A percentile compares a stretch with the other conserved stretches of the same genome.
Conservation (phyloP, 1,139 yeast genomes). For the Suhomyces choctaworum region DNA sequence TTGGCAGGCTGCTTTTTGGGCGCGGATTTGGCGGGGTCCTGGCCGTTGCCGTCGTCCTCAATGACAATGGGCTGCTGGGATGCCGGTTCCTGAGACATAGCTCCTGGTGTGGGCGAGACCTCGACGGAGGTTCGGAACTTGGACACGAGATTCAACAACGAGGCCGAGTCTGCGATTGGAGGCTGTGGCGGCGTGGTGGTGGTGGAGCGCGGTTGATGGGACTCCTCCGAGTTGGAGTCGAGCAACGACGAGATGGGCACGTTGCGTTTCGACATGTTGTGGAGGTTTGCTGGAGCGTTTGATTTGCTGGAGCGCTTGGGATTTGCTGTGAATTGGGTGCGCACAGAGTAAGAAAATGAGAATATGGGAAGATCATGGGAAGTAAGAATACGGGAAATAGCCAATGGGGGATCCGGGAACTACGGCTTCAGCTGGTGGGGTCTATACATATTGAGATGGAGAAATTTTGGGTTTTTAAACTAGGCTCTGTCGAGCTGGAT, state of each 20-base stretch:
- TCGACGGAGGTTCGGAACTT: conserved; percentile 18
- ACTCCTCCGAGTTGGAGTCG: conserved; percentile 13
- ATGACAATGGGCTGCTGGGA: conserved; percentile 3
- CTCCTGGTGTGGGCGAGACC: conserved; percentile 8
- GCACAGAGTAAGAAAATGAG: no score
- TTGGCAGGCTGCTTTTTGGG: conserved; percentile 2
- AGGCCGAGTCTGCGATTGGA: conserved; percentile 1
- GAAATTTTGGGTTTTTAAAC: no score
- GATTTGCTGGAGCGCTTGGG: no score
- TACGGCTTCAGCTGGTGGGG: no score
- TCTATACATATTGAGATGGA: no score
- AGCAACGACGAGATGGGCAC: conserved; percentile 23
- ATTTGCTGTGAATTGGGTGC: no score
- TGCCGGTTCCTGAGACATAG: conserved; percentile 1
- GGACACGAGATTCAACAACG: conserved; percentile 15
- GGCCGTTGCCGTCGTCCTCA: conserved; percentile 9
- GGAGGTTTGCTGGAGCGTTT: no score
- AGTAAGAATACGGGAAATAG: no score
- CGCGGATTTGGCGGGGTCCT: neutral
- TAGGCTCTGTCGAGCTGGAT: conserved; percentile 76
- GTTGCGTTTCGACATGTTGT: conserved; percentile 17
- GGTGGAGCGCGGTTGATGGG: conserved; percentile 6
- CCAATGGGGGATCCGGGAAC: no score
- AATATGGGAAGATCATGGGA: no score
- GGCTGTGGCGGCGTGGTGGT: conserved; percentile 5